Evolutionary conservation across 495 filamentous ascomycete species (phyloP).

Genomic region (Penicillium robsamsonii): DNA sequence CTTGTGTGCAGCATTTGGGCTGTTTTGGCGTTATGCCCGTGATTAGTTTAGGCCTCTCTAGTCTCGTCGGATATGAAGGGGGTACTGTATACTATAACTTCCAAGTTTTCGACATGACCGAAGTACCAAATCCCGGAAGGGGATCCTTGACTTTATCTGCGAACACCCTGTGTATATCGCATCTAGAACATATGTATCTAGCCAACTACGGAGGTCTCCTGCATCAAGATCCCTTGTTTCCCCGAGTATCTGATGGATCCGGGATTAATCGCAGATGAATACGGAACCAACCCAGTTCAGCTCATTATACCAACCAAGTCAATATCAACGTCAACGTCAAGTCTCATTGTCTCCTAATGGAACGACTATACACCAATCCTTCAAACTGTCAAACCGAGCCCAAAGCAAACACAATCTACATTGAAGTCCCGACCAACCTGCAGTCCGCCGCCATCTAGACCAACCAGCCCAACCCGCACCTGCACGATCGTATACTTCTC

Average conservation of each 20-base stretch:
- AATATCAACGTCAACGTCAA: neutral
- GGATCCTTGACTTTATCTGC: constrained; percentile 15
- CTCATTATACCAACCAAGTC: neutral
- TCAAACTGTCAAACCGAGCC: constrained; percentile 4
- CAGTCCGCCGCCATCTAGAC: constrained; percentile 17
- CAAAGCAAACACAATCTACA: constrained; percentile 7
- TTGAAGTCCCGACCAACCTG: constrained; percentile 28
- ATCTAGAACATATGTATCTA: constrained; percentile 11
- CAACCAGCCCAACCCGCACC: constrained; percentile 17
- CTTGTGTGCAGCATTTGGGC: constrained; percentile 9
- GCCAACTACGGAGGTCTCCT: constrained; percentile 16
- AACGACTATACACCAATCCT: neutral
- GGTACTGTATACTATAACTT: constrained; percentile 9
- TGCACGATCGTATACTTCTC: constrained; percentile 18
- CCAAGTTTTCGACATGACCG: neutral
- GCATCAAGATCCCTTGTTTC: constrained; percentile 19
- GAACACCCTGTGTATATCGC: constrained; percentile 18
- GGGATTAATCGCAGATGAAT: constrained; percentile 1
- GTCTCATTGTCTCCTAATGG: neutral
- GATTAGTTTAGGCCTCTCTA: constrained; percentile 6
- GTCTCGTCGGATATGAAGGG: constrained; percentile 8
- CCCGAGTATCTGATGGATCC: constrained; percentile 14
- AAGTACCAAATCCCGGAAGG: constrained; percentile 14
- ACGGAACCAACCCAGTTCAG: neutral
- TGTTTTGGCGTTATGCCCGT: constrained; percentile 15